phyloP scores from a whole-genome alignment of 2,329 filamentous ascomycete genomes.

The Penicillium decumbens region DNA sequence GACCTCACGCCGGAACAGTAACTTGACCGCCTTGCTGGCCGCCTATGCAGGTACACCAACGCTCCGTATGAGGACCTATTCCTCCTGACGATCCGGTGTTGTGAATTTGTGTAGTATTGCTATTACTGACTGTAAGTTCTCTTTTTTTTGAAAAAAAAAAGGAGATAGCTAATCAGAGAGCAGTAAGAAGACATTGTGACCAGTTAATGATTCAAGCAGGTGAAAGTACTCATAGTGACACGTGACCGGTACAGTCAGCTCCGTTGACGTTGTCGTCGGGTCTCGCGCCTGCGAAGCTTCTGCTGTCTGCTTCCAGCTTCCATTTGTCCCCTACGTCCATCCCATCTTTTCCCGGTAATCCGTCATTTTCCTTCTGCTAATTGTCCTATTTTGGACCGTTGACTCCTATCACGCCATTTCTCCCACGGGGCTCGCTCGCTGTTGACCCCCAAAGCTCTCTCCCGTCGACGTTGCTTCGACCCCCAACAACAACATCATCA shows the following conservation, averaged over 20 bases:
- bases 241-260: constrained; percentile 26
- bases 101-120: not conserved
- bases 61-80: not conserved
- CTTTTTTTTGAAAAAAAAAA: too few relatives aligned
- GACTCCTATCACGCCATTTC: constrained; percentile 2
- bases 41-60: not conserved
- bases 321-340: constrained; percentile 21
- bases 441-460: constrained; percentile 25
- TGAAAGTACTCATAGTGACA: constrained; percentile 9
- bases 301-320: constrained; percentile 24
- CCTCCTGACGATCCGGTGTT: not conserved
- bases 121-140: too few relatives aligned
- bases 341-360: constrained; percentile 18
- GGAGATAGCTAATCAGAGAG: not conserved
- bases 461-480: constrained; percentile 33
- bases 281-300: constrained; percentile 28
- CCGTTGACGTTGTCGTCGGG: constrained; percentile 23
- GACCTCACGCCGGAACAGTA: not conserved
- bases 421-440: constrained; percentile 20
- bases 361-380: constrained; percentile 7
- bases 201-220: not conserved
- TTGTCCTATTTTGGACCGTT: constrained; percentile 6
- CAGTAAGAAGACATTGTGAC: not conserved
- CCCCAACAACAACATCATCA: constrained; percentile 24
- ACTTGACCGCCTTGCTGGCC: not conserved